A percentile compares a stretch with the other conserved stretches of the same genome.
Evolutionary conservation across 2,329 filamentous ascomycete species (phyloP).

Genomic region (Fusarium multiceps): DNA sequence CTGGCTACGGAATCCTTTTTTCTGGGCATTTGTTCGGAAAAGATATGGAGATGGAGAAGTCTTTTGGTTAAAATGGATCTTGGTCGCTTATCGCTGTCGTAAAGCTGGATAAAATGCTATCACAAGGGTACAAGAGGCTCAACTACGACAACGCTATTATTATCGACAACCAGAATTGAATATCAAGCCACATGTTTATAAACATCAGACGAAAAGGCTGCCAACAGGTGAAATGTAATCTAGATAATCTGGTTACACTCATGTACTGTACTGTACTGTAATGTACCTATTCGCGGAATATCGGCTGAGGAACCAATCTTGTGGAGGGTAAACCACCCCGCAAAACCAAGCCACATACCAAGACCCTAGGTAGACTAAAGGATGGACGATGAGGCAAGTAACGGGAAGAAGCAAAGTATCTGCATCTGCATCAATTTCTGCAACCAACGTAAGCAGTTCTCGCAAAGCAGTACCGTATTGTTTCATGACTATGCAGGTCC

Average conservation of each 20-base stretch:
- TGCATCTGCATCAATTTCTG: conserved; percentile 8
- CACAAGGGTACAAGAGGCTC: not conserved
- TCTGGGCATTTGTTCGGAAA: not conserved
- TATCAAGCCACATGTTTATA: not conserved
- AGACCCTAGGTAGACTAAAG: not conserved
- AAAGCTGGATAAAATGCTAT: conserved; percentile 1
- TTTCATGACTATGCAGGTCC: conserved; percentile 31
- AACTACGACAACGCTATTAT: not conserved
- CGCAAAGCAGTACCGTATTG: conserved; percentile 6
- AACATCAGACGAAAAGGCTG: not conserved
- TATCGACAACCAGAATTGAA: not conserved
- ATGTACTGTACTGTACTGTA: not conserved
- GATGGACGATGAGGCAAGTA: not conserved
- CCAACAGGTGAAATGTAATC: not conserved
- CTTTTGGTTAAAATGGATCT: conserved; percentile 22
- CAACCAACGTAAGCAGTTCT: conserved; percentile 23
- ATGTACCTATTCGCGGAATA: not conserved
- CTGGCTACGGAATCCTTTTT: not conserved
- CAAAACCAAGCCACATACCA: conserved; percentile 19
- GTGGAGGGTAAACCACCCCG: conserved; percentile 28
- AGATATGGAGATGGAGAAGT: not conserved
- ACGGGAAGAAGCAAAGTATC: conserved; percentile 21
- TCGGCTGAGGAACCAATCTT: conserved; percentile 19
- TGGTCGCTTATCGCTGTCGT: conserved; percentile 22
- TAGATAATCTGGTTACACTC: not conserved